Base-by-base conservation (phyloP, 306 rosid species). In the Corylus avellana region DNA sequence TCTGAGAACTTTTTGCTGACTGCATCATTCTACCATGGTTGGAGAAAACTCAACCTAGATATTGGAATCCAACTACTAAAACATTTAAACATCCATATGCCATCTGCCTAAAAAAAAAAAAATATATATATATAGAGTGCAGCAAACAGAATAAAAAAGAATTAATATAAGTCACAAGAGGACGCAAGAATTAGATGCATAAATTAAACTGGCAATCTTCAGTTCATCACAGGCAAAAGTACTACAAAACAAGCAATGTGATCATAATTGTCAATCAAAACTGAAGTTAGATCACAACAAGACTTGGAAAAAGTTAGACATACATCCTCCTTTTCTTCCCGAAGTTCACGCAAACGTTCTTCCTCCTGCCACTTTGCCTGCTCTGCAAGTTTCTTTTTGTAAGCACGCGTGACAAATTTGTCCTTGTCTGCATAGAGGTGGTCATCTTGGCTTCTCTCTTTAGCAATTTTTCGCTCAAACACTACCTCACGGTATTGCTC, bases 291-390 rank as follows among this genome's bases (percentile, higher is more conserved):
- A 37, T 56, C 22, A 66, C 0, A 62, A 12, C 29, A 53, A 4
- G 56, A 47, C 32, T 0, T 12, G 75, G 48, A 11, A 84, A 70
- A 54, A 32, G 16, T 48, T 61, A 57, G 49, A 69, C 94, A 49
- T 89, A 93, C 98, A 85, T 92, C 97, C 0, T 95, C 99, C 84
- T 90, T 85, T 82, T 90, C 97, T 82, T 93, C 98, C 47, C 78
- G 84, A 72, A 89, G 91, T 76, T 91, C 87, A 59, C 90, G 87
- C 54, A 89, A 54, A 51, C 89, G 91, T 54, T 95, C 99, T 76
- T 93, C 89, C 85, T 91, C 99, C 84, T 87, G 81, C 85, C 92
- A 94, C 74, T 82, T 91, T 80, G 83, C 97, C 67, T 78, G 92
- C 59, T 91, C 97, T 1, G 90, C 96, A 75, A 95, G 97, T 87